Percentiles rank a stretch among this genome's conserved stretches.
phyloP scores from a whole-genome alignment of 2,329 filamentous ascomycete genomes.

The Aspergillus transmontanensis region DNA sequence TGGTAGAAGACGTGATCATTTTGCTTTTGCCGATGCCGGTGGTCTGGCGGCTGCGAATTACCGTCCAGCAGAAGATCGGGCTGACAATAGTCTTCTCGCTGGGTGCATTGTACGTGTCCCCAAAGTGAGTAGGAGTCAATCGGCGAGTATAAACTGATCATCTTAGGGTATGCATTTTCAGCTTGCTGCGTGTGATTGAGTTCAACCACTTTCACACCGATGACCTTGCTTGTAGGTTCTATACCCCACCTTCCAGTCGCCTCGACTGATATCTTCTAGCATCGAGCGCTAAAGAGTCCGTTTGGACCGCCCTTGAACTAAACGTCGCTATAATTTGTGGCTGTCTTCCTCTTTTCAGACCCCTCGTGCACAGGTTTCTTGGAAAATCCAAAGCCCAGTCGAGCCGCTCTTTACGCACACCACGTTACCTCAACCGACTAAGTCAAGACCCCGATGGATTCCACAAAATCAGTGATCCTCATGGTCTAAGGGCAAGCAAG shows the following conservation, averaged over 20 bases:
- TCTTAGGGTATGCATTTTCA: constrained; percentile 10
- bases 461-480: constrained; percentile 9
- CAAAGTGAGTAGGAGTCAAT: too few species aligned
- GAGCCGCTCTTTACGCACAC: not conserved
- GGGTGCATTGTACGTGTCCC: constrained; percentile 12
- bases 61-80: constrained; percentile 10
- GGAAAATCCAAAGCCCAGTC: constrained; percentile 11
- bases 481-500: not conserved
- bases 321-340: constrained; percentile 26
- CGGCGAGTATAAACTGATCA: not conserved
- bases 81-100: constrained; percentile 16
- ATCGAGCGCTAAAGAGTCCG: constrained; percentile 26
- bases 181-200: constrained; percentile 6
- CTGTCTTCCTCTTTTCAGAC: constrained; percentile 22
- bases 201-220: constrained; percentile 10
- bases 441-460: constrained; percentile 10
- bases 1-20: constrained; percentile 22
- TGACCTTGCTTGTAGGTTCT: constrained; percentile 12
- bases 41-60: constrained; percentile 21
- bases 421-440: constrained; percentile 6
- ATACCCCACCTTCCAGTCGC: not conserved
- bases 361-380: constrained; percentile 15
- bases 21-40: constrained; percentile 21
- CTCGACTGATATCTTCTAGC: constrained; percentile 2
- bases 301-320: constrained; percentile 25